Conservation (phyloP, 179 eudicot species). For the Amaranthus tricolor region DNA sequence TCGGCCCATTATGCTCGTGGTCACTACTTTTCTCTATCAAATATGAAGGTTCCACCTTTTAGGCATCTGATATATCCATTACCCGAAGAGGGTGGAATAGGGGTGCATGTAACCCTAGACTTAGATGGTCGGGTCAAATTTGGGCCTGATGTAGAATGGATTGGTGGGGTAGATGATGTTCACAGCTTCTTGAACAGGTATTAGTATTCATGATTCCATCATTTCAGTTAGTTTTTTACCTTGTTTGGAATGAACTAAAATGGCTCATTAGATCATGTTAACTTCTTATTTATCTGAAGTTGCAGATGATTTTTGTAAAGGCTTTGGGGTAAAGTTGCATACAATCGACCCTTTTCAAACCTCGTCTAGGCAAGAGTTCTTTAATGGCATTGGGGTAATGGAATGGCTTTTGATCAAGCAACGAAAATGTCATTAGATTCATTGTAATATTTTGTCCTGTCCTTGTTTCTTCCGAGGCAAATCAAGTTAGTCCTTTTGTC, state of each 20-base stretch:
- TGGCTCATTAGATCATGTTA: no score
- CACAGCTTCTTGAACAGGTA: slow-evolving; percentile 75
- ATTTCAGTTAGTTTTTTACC: background rate
- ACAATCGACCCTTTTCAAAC: no score
- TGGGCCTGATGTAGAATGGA: slow-evolving; percentile 98
- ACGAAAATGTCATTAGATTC: background rate
- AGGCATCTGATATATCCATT: slow-evolving; percentile 86
- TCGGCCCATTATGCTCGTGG: slow-evolving; percentile 72
- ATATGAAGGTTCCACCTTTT: slow-evolving; percentile 56
- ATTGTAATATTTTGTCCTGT: background rate
- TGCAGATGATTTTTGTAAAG: no score
- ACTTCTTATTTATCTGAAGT: no score
- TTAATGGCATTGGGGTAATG: no score
- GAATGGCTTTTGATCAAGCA: background rate
- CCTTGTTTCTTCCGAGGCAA: background rate
- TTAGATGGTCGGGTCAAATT: slow-evolving; percentile 81
- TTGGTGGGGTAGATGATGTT: slow-evolving; percentile 52
- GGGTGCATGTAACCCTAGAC: slow-evolving; percentile 92
- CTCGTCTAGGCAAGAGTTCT: no score
- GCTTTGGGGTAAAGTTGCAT: no score
- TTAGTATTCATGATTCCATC: background rate
- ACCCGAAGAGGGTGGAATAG: slow-evolving; percentile 95
- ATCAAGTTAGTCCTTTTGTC: no score
- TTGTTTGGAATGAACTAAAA: no score
- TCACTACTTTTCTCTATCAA: slow-evolving; percentile 74